Evolutionary conservation across 2,329 filamentous ascomycete genomes (phyloP), one percentile per base, ranked within the genome.

Genomic region (Aspergillus brunneoviolaceus): DNA sequence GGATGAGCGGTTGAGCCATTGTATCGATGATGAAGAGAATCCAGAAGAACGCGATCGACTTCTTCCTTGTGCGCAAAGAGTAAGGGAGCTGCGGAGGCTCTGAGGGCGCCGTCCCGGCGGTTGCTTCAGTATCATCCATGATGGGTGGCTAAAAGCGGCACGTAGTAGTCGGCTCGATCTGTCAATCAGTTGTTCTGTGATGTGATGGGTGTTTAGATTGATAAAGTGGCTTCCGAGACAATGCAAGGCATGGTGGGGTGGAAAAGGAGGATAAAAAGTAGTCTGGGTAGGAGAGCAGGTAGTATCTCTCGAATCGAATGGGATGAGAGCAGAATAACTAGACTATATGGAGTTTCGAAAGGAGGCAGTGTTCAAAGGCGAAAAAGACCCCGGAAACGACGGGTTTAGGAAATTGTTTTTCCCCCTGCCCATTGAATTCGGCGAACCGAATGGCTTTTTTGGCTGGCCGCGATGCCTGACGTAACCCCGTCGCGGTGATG

Each of bases 31-130:
- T 69, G 58, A 87, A 85, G 47, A 88, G 70, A 0, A 76, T 75
- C 85, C 85, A 87, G 74, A 87, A 87, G 62, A 84, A 73, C 42
- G 79, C 74, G 62, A 87, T 86, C 35, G 80, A 77, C 72, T 80
- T 81, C 68, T 85, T 85, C 49, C 85, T 76, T 9, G 79, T 74
- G 52, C 78, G 79, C 48, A 87, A 71, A 23, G 81, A 81, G 73
- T 87, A 87, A 25, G 85, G 82, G 42, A 87, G 77, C 19, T 80
- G 77, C 51, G 84, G 84, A 60, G 76, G 77, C 54, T 71, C 73
- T 14, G 60, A 62, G 12, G 65, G 60, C 16, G 65, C 57, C 55
- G 63, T 59, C 39, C 63, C 57, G 48, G 63, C 57, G 49, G 61
- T 55, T 23, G 63, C 66, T 68, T 65, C 70, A 70, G 74, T 72